Percentiles rank a stretch among this genome's conserved stretches.
phyloP scores from a whole-genome alignment of 352 stramenopile species.

The Phytophthora colocasiae region DNA sequence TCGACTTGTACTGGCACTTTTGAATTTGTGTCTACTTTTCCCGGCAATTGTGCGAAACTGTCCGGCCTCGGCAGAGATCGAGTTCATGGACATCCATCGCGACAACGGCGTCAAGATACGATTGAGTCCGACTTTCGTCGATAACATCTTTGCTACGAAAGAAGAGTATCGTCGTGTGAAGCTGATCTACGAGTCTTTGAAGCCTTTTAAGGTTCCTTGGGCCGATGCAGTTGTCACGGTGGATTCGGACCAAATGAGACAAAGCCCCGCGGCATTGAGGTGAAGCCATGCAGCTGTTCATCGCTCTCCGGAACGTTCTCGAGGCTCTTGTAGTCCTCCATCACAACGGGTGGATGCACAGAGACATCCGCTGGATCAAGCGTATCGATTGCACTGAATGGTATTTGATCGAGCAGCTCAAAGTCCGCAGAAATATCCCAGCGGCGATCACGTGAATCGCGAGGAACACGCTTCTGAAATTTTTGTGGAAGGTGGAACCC shows the following conservation, averaged over 20 bases:
- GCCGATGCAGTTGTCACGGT: constrained; percentile 8
- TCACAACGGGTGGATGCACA: not conserved
- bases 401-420: too few relatives aligned
- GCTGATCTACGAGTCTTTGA: not conserved
- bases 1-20: constrained; percentile 11
- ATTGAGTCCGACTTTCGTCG: not conserved
- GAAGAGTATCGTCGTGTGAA: not conserved
- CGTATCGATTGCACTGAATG: too few relatives aligned
- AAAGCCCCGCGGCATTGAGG: constrained; percentile 16
- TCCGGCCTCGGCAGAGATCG: not conserved
- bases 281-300: constrained; percentile 20
- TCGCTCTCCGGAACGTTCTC: constrained; percentile 15
- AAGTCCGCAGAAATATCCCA: too few relatives aligned
- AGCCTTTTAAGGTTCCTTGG: constrained; percentile 6
- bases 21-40: constrained; percentile 17
- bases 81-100: not conserved
- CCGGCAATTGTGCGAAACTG: constrained; percentile 2
- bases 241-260: not conserved
- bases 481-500: too few relatives aligned
- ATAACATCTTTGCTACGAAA: constrained; percentile 1
- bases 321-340: constrained; percentile 17
- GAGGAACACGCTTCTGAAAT: too few relatives aligned
- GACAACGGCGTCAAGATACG: constrained; percentile 3
- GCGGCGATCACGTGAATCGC: too few relatives aligned
- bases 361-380: too few relatives aligned